Evolutionary conservation across 2,329 filamentous ascomycete species (phyloP).

Genomic region (Metarhizium sp.): DNA sequence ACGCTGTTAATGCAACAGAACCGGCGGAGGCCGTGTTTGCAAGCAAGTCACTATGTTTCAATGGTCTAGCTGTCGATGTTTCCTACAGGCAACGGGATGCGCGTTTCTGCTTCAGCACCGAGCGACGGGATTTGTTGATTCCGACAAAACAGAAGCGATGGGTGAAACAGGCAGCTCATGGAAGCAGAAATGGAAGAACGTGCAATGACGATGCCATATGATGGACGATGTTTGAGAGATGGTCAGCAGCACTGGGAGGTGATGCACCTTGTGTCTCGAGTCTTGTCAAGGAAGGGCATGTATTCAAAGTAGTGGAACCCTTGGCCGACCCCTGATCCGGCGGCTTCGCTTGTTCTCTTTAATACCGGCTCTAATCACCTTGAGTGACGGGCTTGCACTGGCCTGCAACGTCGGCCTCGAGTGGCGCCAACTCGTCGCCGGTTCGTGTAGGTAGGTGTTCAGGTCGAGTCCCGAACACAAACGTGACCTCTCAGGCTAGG

Average conservation of each 20-base stretch:
- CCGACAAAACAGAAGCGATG: neutral
- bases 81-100: neutral
- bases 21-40: conserved; percentile 2
- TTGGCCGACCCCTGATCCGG: neutral
- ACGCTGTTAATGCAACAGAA: conserved; percentile 6
- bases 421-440: neutral
- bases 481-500: neutral
- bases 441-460: neutral
- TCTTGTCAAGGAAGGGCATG: conserved; percentile 12
- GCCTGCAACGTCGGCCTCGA: too few species aligned
- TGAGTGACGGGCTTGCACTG: too few species aligned
- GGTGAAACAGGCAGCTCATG: neutral
- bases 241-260: conserved; percentile 15
- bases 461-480: neutral
- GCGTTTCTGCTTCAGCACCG: neutral
- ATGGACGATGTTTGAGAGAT: conserved; percentile 12
- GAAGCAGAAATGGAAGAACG: neutral
- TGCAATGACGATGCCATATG: neutral
- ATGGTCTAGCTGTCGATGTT: neutral
- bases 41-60: neutral
- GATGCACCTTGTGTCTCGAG: conserved; percentile 24
- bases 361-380: neutral
- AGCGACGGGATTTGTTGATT: neutral
- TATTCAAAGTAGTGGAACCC: conserved; percentile 8
- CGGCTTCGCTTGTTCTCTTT: neutral